Percentiles rank a stretch among this genome's conserved stretches.
Evolutionary conservation across 768 basidiomycete genomes (phyloP).

Genomic region (Thelephora aurantiotincta): DNA sequence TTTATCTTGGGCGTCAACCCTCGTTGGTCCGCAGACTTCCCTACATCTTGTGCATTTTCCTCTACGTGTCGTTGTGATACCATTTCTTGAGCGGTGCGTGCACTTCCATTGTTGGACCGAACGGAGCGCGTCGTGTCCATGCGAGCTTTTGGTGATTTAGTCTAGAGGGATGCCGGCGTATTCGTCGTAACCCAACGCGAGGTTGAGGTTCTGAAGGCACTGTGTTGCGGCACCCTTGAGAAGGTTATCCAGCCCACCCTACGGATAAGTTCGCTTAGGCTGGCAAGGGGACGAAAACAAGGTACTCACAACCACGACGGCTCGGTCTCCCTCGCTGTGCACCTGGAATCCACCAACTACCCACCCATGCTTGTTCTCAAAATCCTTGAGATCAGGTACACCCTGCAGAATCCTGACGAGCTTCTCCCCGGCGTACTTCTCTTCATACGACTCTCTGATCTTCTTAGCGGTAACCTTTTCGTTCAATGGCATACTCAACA

Average conservation of each 20-base stretch:
- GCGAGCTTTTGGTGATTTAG: not conserved
- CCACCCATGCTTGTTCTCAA: slow-evolving; percentile 81
- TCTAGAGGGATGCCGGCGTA: slow-evolving; percentile 58
- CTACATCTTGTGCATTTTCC: not conserved
- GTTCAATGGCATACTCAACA: slow-evolving; percentile 69
- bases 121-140: too few species aligned
- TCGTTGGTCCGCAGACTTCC: not conserved
- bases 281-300: not conserved
- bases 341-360: slow-evolving; percentile 88
- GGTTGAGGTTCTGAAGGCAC: slow-evolving; percentile 90
- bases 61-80: too few species aligned
- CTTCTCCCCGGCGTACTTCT: slow-evolving; percentile 62
- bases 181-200: slow-evolving; percentile 80
- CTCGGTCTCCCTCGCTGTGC: slow-evolving; percentile 76
- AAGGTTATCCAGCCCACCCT: slow-evolving; percentile 94
- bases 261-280: not conserved
- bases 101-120: too few species aligned
- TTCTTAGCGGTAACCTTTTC: slow-evolving; percentile 56
- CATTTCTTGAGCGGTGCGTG: too few species aligned
- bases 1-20: not conserved
- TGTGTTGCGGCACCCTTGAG: slow-evolving; percentile 99
- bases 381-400: slow-evolving; percentile 61
- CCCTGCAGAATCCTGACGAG: slow-evolving; percentile 54
- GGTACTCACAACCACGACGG: slow-evolving; percentile 76
- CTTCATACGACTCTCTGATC: slow-evolving; percentile 58